Evolutionary conservation across 2,329 filamentous ascomycete genomes (phyloP), one percentile per base, ranked within the genome.

Genomic region (Sclerotinia subarctica): DNA sequence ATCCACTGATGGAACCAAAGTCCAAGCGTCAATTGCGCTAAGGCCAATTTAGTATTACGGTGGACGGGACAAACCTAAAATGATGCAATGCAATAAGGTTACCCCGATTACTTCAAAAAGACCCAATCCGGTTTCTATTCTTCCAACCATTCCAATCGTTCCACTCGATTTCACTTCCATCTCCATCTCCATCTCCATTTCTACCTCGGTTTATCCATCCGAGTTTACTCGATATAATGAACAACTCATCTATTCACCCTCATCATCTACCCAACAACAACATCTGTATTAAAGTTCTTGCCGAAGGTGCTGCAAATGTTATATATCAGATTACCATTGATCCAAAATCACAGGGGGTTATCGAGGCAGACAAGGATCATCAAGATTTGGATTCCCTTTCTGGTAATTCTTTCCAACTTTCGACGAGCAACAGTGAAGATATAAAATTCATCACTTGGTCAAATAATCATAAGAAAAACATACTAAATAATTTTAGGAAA

Each of bases 221-320:
- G n/a, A 42, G 5, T 6, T 26, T 3, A 21, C 21, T 15, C 7
- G 35, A 11, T 29, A 21, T 35, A 38, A 60, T 60, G 54, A 21
- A 24, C 21, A 35, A 15, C 35, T 21, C 7, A 26, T 42, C 44
- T 13, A 19, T 29, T 8, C 57, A 53, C 44, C 38, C 51, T 32
- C 29, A 44, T 64, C 32, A 26, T 54, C 19, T 49, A 3, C 44
- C 52, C 19, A 56, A 19, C 32, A 52, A 29, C 1, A 38, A 32
- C 15, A 44, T 42, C 5, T 52, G 44, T 38, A 62, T 62, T 5
- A 38, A 67, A 32, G 32, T 60, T 58, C 21, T 87, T 13, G 83
- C 82, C 32, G 91, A 95, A 78, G 92, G 91, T 32, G 88, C 90
- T 32, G 91, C 92, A 65, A 94, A 95, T 77, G 84, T 90, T 64